Conservation (phyloP, 2,329 filamentous ascomycete species). For the Colletotrichum tropicicola region DNA sequence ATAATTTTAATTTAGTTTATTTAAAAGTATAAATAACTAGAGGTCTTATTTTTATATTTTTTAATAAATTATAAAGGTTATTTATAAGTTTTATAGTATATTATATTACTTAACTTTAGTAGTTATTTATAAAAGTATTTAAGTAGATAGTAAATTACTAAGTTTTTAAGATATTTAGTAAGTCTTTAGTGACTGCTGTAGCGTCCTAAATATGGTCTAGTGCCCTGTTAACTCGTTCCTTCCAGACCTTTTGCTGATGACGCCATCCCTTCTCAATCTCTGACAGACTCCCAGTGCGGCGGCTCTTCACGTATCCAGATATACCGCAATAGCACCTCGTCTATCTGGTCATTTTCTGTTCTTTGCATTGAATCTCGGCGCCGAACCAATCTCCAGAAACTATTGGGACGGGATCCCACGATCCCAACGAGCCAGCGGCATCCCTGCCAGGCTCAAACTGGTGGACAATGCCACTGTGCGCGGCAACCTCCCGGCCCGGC, state of each 20-base stretch:
- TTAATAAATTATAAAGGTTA: too few relatives aligned
- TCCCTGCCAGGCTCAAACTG: slow-evolving; percentile 16
- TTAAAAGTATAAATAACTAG: too few relatives aligned
- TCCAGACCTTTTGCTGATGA: not conserved
- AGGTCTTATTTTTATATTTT: too few relatives aligned
- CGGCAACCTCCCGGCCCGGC: not conserved
- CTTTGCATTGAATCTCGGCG: slow-evolving; percentile 11
- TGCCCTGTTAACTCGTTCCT: not conserved
- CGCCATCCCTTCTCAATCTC: slow-evolving; percentile 1
- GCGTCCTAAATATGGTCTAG: too few relatives aligned
- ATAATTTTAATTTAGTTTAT: too few relatives aligned
- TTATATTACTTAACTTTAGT: too few relatives aligned
- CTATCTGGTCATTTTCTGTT: not conserved
- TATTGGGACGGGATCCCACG: not conserved
- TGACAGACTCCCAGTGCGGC: not conserved
- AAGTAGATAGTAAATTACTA: too few relatives aligned
- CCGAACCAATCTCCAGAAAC: slow-evolving; percentile 4
- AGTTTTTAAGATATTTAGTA: too few relatives aligned
- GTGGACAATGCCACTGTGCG: not conserved
- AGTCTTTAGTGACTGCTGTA: too few relatives aligned
- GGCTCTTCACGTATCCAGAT: not conserved
- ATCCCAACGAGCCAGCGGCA: not conserved
- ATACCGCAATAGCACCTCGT: not conserved
- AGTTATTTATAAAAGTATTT: too few relatives aligned
- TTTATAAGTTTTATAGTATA: too few relatives aligned